Percentiles rank a stretch among this genome's conserved stretches.
Evolutionary conservation across 352 stramenopile species (phyloP).

Genomic region (Phytopythium cucurbitacearum): DNA sequence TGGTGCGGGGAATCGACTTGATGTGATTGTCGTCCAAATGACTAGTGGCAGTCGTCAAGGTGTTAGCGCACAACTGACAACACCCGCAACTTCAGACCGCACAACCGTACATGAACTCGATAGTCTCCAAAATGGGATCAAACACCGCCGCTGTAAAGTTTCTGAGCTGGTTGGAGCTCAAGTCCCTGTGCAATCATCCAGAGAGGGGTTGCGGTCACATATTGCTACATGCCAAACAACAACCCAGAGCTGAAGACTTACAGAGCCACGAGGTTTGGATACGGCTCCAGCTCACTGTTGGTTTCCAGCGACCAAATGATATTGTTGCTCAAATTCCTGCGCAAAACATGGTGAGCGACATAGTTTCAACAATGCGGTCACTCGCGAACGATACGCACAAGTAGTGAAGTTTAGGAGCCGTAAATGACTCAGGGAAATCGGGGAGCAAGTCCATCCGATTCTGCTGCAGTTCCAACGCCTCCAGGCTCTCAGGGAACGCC

Average conservation of each 20-base stretch:
- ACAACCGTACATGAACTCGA: slow-evolving; percentile 43
- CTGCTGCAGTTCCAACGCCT: slow-evolving; percentile 38
- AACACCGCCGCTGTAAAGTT: slow-evolving; percentile 56
- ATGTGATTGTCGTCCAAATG: slow-evolving; percentile 62
- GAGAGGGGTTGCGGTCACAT: background rate
- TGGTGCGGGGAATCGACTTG: slow-evolving; percentile 48
- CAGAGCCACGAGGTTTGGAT: slow-evolving; percentile 33
- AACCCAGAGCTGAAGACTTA: slow-evolving; percentile 19
- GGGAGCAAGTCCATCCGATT: slow-evolving; percentile 58
- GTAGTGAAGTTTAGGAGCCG: slow-evolving; percentile 27
- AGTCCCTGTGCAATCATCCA: slow-evolving; percentile 23
- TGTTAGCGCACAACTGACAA: background rate
- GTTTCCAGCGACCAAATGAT: slow-evolving; percentile 53
- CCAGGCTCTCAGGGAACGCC: slow-evolving; percentile 32
- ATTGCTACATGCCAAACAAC: background rate
- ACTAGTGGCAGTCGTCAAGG: slow-evolving; percentile 11
- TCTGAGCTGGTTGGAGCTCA: slow-evolving; percentile 50
- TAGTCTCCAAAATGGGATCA: slow-evolving; percentile 35
- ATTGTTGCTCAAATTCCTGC: slow-evolving; percentile 62
- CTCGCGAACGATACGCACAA: slow-evolving; percentile 28
- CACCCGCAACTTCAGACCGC: background rate
- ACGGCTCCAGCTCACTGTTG: slow-evolving; percentile 44
- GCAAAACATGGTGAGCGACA: slow-evolving; percentile 1
- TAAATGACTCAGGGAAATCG: slow-evolving; percentile 25
- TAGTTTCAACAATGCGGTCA: background rate